Percentiles rank a stretch among this genome's conserved stretches.
Conservation (phyloP, 768 basidiomycete genomes). For the Rhizopogon vinicolor region DNA sequence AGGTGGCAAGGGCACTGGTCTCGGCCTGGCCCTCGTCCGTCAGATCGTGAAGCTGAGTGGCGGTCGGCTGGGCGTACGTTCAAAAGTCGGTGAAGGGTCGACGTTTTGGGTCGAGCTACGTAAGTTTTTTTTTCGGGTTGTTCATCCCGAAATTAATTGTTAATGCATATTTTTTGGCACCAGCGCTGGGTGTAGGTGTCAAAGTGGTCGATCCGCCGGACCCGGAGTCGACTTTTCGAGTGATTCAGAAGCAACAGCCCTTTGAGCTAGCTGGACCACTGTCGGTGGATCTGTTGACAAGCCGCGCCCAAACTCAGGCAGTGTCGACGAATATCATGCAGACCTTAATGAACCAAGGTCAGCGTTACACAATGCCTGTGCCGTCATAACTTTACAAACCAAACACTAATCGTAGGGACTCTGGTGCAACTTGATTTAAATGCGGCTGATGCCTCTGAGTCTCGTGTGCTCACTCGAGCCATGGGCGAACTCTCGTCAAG, state of each 20-base stretch:
- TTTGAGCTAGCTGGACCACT: slow-evolving; percentile 22
- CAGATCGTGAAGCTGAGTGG: slow-evolving; percentile 75
- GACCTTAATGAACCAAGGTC: slow-evolving; percentile 63
- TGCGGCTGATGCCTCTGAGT: slow-evolving; percentile 22
- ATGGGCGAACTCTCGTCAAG: slow-evolving; percentile 38
- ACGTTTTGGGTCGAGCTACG: slow-evolving; percentile 88
- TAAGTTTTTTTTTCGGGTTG: slow-evolving; percentile 23
- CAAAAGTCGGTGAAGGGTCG: slow-evolving; percentile 63
- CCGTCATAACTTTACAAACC: not conserved
- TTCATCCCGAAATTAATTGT: not conserved
- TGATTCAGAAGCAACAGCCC: slow-evolving; percentile 7
- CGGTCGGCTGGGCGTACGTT: slow-evolving; percentile 68
- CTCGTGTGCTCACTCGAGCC: slow-evolving; percentile 36
- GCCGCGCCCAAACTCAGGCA: slow-evolving; percentile 4
- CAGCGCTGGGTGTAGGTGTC: slow-evolving; percentile 65
- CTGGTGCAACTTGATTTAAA: slow-evolving; percentile 52
- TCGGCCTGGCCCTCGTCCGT: slow-evolving; percentile 72
- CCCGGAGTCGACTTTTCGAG: slow-evolving; percentile 17
- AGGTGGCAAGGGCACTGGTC: slow-evolving; percentile 68
- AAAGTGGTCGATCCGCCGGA: slow-evolving; percentile 35
- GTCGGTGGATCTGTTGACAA: slow-evolving; percentile 19
- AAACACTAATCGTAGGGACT: slow-evolving; percentile 35
- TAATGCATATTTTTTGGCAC: slow-evolving; percentile 1
- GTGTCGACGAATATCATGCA: slow-evolving; percentile 44
- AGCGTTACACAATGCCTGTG: not conserved